phyloP scores from a whole-genome alignment of 805 yeast species.

The Cyberlindnera japonica region DNA sequence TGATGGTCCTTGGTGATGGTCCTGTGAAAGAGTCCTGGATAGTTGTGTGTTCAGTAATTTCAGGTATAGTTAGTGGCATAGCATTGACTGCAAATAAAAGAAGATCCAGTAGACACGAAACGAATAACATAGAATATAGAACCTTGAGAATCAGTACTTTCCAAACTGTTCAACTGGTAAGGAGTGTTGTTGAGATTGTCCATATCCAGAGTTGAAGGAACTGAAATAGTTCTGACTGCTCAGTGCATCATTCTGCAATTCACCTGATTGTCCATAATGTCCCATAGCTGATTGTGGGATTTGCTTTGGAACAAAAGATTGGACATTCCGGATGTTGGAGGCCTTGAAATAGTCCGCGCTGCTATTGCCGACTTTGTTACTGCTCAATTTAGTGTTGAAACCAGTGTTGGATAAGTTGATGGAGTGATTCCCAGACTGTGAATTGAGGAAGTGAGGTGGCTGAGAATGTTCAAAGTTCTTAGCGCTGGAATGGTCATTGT shows the following conservation, averaged over 20 bases:
- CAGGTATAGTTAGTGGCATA: background rate
- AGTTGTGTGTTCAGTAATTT: background rate
- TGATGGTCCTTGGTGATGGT: no score
- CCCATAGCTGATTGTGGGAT: background rate
- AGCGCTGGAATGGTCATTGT: no score
- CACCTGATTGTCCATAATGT: background rate
- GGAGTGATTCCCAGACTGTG: no score
- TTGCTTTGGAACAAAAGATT: slow-evolving; percentile 10
- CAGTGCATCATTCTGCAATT: background rate
- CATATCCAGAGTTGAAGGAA: slow-evolving; percentile 1
- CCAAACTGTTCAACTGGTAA: background rate
- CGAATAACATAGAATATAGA: background rate
- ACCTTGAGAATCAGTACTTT: background rate
- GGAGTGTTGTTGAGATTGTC: background rate
- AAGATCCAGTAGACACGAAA: background rate
- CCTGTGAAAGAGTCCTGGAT: no score
- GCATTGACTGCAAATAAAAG: background rate
- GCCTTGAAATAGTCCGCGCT: slow-evolving; percentile 7
- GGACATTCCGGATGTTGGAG: slow-evolving; percentile 9
- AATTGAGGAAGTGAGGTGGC: no score
- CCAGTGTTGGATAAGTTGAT: background rate
- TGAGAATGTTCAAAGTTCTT: no score
- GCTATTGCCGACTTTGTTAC: background rate
- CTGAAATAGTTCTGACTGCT: background rate
- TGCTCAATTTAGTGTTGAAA: background rate